A percentile compares a stretch with the other conserved stretches of the same genome.
Conservation (phyloP, 2,329 filamentous ascomycete species). For the Trichoderma guizhouense region DNA sequence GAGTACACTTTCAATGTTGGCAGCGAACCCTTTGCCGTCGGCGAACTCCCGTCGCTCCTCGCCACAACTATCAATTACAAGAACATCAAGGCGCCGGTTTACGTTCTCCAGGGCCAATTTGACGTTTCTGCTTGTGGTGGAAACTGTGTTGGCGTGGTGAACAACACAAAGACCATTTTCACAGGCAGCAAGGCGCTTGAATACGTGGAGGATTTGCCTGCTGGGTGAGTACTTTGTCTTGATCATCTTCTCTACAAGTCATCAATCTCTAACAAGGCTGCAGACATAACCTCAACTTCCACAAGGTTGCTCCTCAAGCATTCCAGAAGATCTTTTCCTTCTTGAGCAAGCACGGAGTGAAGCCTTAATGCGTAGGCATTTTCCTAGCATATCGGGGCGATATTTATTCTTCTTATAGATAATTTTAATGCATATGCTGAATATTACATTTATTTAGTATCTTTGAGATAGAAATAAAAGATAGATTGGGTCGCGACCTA, state of each 20-base stretch:
- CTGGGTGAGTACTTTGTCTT: neutral
- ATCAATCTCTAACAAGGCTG: neutral
- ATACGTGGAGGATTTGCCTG: conserved; percentile 3
- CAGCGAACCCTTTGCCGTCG: neutral
- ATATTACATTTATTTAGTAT: neutral
- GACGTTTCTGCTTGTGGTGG: conserved; percentile 7
- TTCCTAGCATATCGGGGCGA: too few relatives aligned
- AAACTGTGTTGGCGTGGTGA: conserved; percentile 7
- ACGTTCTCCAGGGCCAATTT: conserved; percentile 3
- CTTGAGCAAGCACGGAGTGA: neutral
- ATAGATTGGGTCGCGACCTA: too few relatives aligned
- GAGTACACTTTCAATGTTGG: neutral
- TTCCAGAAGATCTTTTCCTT: conserved; percentile 9
- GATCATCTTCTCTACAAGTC: too few relatives aligned
- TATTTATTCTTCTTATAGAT: neutral
- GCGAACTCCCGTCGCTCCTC: neutral
- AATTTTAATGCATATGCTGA: neutral
- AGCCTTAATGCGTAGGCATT: neutral
- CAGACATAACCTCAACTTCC: conserved; percentile 10
- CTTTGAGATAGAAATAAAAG: too few relatives aligned
- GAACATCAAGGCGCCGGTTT: neutral
- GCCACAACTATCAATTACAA: neutral
- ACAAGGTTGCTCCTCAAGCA: neutral
- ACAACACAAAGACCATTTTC: neutral
- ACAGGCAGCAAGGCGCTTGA: neutral